A percentile compares a stretch with the other conserved stretches of the same genome.
These are phyloP conservation scores for Fusarium setosum DNA, from an alignment of 2,329 filamentous ascomycete species.

Conservation along the genomic window DNA sequence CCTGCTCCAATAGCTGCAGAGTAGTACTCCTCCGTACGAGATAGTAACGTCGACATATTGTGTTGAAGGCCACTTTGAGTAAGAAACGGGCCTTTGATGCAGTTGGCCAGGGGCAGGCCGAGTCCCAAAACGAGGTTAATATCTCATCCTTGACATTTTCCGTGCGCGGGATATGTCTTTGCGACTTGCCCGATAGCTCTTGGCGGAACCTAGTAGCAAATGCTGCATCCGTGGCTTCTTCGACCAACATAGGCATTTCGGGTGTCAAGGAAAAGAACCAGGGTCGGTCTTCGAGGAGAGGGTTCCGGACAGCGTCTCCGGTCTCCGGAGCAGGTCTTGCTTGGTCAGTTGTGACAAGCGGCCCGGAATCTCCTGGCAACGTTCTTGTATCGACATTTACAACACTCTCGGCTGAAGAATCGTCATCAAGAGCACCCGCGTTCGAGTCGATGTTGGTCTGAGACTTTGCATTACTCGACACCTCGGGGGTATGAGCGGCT, in stretches of 20 bases:
- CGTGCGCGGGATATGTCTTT: constrained; percentile 43
- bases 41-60: constrained; percentile 47
- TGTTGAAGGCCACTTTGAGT: constrained; percentile 50
- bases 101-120: constrained; percentile 49
- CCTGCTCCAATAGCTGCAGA: constrained; percentile 46
- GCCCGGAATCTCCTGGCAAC: background rate
- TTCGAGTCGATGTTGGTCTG: constrained; percentile 1
- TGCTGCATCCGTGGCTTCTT: constrained; percentile 44
- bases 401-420: background rate
- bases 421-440: background rate
- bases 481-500: background rate
- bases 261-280: constrained; percentile 45
- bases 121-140: constrained; percentile 33
- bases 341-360: background rate
- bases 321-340: background rate
- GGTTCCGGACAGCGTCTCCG: background rate
- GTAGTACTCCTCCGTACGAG: constrained; percentile 50
- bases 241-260: constrained; percentile 43
- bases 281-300: constrained; percentile 21
- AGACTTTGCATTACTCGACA: background rate
- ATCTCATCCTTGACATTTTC: constrained; percentile 42
- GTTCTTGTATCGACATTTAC: background rate
- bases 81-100: constrained; percentile 38
- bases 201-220: constrained; percentile 48
- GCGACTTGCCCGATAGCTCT: constrained; percentile 36